Percentiles rank a stretch among this genome's conserved stretches.
These are phyloP conservation scores for Coemansia sp. DNA, from an alignment of 192 early-diverging fungal genomes.

Conservation along the genomic window DNA sequence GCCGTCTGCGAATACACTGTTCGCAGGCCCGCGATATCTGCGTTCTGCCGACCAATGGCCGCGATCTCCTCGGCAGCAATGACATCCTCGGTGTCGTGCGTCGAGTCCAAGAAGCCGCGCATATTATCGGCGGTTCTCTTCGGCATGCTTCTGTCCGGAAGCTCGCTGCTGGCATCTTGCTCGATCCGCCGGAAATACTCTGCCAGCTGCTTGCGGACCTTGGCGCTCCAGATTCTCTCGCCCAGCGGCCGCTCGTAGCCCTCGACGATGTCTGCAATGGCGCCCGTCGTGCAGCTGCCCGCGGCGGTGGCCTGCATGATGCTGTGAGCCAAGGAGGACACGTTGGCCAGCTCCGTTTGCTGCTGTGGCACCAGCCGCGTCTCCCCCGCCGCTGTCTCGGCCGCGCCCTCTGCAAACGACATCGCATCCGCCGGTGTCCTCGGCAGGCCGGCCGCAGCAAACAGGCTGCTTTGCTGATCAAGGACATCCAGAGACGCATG, in stretches of 20 bases:
- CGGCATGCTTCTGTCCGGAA: constrained; percentile 58
- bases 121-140: constrained; percentile 60
- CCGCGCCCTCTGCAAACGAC: constrained; percentile 5
- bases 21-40: constrained; percentile 24
- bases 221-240: constrained; percentile 42
- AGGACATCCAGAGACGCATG: constrained; percentile 13
- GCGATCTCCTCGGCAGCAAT: constrained; percentile 12
- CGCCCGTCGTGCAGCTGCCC: constrained; percentile 3
- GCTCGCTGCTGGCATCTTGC: constrained; percentile 21
- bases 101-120: constrained; percentile 28
- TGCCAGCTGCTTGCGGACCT: constrained; percentile 24
- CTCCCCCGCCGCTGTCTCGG: not conserved
- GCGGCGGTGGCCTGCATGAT: constrained; percentile 24
- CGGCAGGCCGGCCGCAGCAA: not conserved
- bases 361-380: constrained; percentile 29
- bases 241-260: constrained; percentile 27
- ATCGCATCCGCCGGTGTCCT: constrained; percentile 7
- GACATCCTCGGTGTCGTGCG: constrained; percentile 27
- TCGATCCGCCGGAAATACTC: constrained; percentile 24
- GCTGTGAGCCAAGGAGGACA: constrained; percentile 23
- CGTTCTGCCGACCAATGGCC: constrained; percentile 18
- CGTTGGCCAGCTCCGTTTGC: constrained; percentile 18
- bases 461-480: constrained; percentile 6
- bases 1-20: constrained; percentile 23
- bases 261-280: constrained; percentile 30